These are phyloP conservation scores for Cenchrus americanus DNA, from an alignment of 176 grass and related monocot species.

Conservation along the genomic window DNA sequence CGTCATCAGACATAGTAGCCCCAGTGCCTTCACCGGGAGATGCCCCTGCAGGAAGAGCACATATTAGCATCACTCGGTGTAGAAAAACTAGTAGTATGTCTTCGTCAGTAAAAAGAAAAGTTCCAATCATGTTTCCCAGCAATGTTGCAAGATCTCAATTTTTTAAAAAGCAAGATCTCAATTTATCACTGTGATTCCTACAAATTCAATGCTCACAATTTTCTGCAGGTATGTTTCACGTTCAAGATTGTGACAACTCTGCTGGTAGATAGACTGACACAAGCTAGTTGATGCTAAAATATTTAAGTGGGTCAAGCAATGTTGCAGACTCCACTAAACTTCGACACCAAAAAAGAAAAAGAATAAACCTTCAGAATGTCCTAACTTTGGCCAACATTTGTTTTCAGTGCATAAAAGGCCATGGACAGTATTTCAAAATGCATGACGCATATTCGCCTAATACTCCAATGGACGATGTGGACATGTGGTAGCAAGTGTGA, in stretches of 20 bases:
- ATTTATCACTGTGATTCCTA: constrained; percentile 1
- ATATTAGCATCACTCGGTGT: constrained; percentile 25
- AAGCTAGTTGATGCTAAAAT: constrained; percentile 15
- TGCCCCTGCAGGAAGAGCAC: constrained; percentile 53
- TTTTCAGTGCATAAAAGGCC: not conserved
- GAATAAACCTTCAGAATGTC: not conserved
- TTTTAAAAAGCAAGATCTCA: not conserved
- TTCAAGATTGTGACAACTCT: constrained; percentile 4
- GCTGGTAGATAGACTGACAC: not conserved
- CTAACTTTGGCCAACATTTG: not conserved
- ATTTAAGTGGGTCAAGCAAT: not conserved
- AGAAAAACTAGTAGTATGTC: not conserved
- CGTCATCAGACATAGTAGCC: constrained; percentile 98
- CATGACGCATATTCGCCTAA: not conserved
- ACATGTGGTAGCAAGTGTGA: not conserved
- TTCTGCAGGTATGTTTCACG: not conserved
- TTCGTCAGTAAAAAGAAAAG: not conserved
- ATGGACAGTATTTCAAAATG: not conserved
- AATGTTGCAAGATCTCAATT: too few species aligned
- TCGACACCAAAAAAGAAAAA: not conserved
- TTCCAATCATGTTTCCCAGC: not conserved
- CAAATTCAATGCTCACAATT: not conserved
- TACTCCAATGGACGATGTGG: not conserved
- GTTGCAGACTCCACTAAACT: not conserved
- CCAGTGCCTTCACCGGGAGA: constrained; percentile 95